Conservation (phyloP, 2,329 filamentous ascomycete genomes). For the Pestalotiopsis fici region DNA sequence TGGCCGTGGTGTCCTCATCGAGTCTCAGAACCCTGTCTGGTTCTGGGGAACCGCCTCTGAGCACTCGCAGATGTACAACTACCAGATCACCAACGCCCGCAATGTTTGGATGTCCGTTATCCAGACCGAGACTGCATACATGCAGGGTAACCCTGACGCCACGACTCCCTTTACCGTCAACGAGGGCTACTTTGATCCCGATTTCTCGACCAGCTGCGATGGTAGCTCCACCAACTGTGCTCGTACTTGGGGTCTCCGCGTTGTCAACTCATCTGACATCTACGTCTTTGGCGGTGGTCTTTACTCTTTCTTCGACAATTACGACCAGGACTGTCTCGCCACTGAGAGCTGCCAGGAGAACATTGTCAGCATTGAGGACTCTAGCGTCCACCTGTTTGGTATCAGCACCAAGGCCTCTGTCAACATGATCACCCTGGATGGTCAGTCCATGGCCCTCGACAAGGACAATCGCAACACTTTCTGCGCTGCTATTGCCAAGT, state of each 20-base stretch:
- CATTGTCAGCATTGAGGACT: constrained; percentile 74
- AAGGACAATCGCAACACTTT: constrained; percentile 67
- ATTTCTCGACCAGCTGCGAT: constrained; percentile 62
- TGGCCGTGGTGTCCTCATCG: constrained; percentile 79
- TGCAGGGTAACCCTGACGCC: constrained; percentile 80
- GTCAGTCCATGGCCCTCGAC: constrained; percentile 53
- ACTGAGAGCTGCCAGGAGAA: constrained; percentile 74
- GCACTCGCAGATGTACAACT: constrained; percentile 75
- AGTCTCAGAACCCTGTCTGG: constrained; percentile 78
- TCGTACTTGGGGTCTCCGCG: constrained; percentile 77
- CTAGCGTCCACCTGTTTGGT: constrained; percentile 63
- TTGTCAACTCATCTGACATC: constrained; percentile 67
- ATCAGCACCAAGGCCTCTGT: constrained; percentile 73
- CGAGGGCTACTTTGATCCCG: constrained; percentile 63
- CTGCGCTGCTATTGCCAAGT: constrained; percentile 61
- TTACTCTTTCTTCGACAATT: constrained; percentile 86
- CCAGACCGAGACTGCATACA: constrained; percentile 89
- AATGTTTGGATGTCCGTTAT: constrained; percentile 83
- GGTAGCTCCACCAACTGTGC: constrained; percentile 51
- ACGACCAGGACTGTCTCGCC: constrained; percentile 68
- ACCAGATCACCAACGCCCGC: constrained; percentile 76
- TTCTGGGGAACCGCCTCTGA: constrained; percentile 75
- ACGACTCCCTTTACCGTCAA: constrained; percentile 64
- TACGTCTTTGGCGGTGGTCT: constrained; percentile 73
- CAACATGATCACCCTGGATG: constrained; percentile 72